Percentiles rank a stretch among this genome's conserved stretches.
These are phyloP conservation scores for Leccinum subrobustum DNA, from an alignment of 1,284 basidiomycete genomes.

Conservation along the genomic window DNA sequence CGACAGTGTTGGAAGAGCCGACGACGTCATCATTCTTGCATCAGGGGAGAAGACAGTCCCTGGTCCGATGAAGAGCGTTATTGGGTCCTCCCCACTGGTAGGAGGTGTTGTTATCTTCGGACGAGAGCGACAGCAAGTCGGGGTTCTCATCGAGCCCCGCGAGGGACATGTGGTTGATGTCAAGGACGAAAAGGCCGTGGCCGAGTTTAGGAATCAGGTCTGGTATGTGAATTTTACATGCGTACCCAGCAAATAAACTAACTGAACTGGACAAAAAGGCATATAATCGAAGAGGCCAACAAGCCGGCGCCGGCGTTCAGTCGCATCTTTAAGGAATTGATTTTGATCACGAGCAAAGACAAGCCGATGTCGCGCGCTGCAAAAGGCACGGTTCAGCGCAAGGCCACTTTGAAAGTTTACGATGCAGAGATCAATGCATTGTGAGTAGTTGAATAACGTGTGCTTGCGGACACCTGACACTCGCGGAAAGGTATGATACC, in stretches of 20 bases:
- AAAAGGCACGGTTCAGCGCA: constrained; percentile 30
- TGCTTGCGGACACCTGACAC: neutral
- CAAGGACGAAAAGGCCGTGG: constrained; percentile 25
- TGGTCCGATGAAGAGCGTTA: constrained; percentile 30
- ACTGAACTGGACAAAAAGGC: constrained; percentile 14
- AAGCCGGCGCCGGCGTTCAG: constrained; percentile 27
- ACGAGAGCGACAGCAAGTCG: constrained; percentile 36
- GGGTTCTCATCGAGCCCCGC: constrained; percentile 40
- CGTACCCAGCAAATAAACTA: neutral
- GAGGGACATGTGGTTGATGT: constrained; percentile 28
- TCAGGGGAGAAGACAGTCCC: constrained; percentile 36
- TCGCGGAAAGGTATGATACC: constrained; percentile 24
- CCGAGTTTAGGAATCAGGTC: constrained; percentile 31
- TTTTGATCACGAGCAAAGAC: neutral
- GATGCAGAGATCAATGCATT: constrained; percentile 27
- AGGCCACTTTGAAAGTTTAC: constrained; percentile 22
- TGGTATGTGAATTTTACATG: constrained; percentile 31
- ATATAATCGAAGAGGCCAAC: constrained; percentile 30
- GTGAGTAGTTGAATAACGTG: constrained; percentile 16
- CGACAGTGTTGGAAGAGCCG: neutral
- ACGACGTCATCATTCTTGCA: constrained; percentile 25
- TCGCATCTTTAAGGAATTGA: constrained; percentile 25
- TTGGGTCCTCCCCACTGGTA: constrained; percentile 22
- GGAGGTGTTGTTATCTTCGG: constrained; percentile 42
- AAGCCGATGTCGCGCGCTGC: constrained; percentile 15